Percentiles rank a stretch among this genome's conserved stretches.
Evolutionary conservation across 2,329 filamentous ascomycete genomes (phyloP).

Genomic region (Talaromyces sp.): DNA sequence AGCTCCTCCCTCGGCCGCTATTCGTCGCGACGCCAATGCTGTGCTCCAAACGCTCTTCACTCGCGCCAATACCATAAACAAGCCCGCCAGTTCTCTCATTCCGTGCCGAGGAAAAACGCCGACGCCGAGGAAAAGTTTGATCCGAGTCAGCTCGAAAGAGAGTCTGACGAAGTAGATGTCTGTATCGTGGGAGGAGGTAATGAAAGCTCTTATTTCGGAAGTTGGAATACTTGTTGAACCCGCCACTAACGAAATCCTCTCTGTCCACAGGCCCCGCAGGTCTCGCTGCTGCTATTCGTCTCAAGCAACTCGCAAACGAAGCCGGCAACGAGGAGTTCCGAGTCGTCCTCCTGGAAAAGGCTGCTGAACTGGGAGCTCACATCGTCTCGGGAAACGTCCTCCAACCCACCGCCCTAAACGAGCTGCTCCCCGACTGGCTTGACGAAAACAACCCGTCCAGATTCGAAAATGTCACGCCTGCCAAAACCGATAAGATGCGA

Average conservation of each 20-base stretch:
- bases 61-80: slow-evolving; percentile 18
- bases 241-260: slow-evolving; percentile 3
- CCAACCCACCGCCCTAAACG: slow-evolving; percentile 79
- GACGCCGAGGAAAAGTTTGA: slow-evolving; percentile 59
- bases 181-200: slow-evolving; percentile 88
- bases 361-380: slow-evolving; percentile 89
- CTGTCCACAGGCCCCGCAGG: slow-evolving; percentile 68
- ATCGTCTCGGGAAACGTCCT: slow-evolving; percentile 95
- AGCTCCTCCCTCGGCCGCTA: slow-evolving; percentile 14
- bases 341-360: slow-evolving; percentile 89
- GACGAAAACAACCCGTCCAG: slow-evolving; percentile 80
- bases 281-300: slow-evolving; percentile 82
- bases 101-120: slow-evolving; percentile 36
- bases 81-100: slow-evolving; percentile 43
- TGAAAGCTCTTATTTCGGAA: slow-evolving; percentile 9
- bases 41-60: not conserved
- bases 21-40: slow-evolving; percentile 13
- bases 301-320: slow-evolving; percentile 93
- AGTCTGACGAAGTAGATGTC: slow-evolving; percentile 90
- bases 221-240: not conserved
- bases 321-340: slow-evolving; percentile 94
- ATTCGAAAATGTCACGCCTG: slow-evolving; percentile 83
- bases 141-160: slow-evolving; percentile 68
- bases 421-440: slow-evolving; percentile 91
- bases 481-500: slow-evolving; percentile 80